Evolutionary conservation across 352 stramenopile genomes (phyloP).

Genomic region (Lagenidium sp.): DNA sequence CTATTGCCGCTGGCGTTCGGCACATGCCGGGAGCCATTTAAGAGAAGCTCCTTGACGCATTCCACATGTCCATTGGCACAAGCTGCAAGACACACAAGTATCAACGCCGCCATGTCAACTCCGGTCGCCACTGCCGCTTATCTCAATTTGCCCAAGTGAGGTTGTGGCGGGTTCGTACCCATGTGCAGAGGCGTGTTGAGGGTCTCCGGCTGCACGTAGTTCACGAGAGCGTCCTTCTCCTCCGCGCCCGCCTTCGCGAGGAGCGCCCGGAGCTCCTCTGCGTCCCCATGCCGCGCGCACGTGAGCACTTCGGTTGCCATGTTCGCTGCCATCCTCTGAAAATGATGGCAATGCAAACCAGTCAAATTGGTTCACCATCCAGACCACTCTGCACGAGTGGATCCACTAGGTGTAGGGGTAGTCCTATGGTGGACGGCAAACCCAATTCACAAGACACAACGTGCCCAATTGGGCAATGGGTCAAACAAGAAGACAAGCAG

Average conservation of each 20-base stretch:
- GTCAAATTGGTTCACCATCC: too few species aligned
- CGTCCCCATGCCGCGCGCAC: conserved; percentile 66
- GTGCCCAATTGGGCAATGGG: too few species aligned
- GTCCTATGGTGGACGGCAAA: too few species aligned
- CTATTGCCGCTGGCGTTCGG: conserved; percentile 67
- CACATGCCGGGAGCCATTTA: conserved; percentile 41
- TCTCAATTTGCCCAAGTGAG: too few species aligned
- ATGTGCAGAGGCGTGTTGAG: conserved; percentile 82
- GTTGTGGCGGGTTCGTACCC: too few species aligned
- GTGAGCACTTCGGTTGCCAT: conserved; percentile 27
- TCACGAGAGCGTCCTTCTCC: conserved; percentile 28
- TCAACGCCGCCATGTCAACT: too few species aligned
- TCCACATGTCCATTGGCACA: conserved; percentile 69
- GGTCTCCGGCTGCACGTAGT: conserved; percentile 67
- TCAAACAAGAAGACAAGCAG: too few species aligned
- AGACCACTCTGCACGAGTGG: too few species aligned
- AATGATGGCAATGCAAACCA: too few species aligned
- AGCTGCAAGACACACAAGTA: conserved; percentile 22
- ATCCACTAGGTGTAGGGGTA: too few species aligned
- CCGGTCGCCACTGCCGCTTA: too few species aligned
- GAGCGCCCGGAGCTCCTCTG: conserved; percentile 42
- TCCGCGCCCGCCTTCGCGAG: conserved; percentile 14
- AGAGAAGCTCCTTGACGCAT: conserved; percentile 57
- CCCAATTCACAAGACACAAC: too few species aligned
- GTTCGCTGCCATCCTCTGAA: background rate